Conservation (phyloP, 352 stramenopile genomes). For the Pythium insidiosum region DNA sequence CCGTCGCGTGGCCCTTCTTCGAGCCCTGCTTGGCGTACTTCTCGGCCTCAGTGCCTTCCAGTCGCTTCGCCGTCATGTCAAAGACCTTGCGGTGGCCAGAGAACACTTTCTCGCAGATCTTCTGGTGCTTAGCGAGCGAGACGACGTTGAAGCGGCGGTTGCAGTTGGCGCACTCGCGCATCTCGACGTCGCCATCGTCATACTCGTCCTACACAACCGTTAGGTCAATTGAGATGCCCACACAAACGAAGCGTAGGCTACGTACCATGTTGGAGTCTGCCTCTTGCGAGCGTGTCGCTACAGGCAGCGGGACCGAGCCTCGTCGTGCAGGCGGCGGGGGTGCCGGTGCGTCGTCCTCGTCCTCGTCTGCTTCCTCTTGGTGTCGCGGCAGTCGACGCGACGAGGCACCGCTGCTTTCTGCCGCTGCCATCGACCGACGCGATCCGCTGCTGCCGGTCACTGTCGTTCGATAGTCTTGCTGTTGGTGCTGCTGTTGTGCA, state of each 20-base stretch:
- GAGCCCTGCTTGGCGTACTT: conserved; percentile 44
- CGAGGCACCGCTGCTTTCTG: not conserved
- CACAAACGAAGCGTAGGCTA: no score
- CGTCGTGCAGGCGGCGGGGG: conserved; percentile 34
- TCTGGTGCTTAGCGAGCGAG: conserved; percentile 73
- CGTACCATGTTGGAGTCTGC: no score
- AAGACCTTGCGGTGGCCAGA: conserved; percentile 78
- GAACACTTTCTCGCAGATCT: conserved; percentile 87
- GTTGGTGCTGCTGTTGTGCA: no score
- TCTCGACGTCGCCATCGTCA: conserved; percentile 33
- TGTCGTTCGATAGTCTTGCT: no score
- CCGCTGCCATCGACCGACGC: not conserved
- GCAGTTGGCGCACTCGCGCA: conserved; percentile 75
- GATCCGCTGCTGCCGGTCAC: not conserved
- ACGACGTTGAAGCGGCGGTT: conserved; percentile 72
- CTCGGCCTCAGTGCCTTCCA: conserved; percentile 67
- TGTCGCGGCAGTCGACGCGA: conserved; percentile 13
- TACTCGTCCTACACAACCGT: conserved; percentile 39
- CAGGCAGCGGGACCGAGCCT: conserved; percentile 15
- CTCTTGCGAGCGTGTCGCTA: no score
- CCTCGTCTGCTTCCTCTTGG: conserved; percentile 23
- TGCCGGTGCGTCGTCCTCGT: conserved; percentile 18
- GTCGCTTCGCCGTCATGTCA: conserved; percentile 70
- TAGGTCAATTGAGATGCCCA: no score
- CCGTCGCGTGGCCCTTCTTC: conserved; percentile 13